A percentile compares a stretch with the other conserved stretches of the same genome.
These are phyloP conservation scores for Xylaria scruposa DNA, from an alignment of 495 filamentous ascomycete genomes.

Conservation along the genomic window DNA sequence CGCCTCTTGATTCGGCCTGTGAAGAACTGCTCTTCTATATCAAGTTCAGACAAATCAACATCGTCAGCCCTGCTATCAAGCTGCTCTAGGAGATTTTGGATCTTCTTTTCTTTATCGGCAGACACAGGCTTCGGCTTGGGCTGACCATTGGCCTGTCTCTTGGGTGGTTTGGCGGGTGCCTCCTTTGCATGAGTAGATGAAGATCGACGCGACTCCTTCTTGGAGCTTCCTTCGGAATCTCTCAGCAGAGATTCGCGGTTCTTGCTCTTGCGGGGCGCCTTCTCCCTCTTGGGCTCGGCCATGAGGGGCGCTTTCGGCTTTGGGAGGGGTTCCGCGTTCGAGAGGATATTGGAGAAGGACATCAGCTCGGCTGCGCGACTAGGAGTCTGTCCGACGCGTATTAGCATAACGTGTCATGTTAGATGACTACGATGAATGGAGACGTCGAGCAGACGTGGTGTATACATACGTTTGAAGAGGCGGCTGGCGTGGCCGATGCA, in stretches of 20 bases:
- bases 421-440: neutral
- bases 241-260: conserved; percentile 48
- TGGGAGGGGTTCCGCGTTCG: conserved; percentile 68
- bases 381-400: conserved; percentile 56
- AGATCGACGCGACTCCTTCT: conserved; percentile 47
- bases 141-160: conserved; percentile 59
- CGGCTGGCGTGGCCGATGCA: conserved; percentile 38
- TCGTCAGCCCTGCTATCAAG: conserved; percentile 76
- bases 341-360: conserved; percentile 91
- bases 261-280: conserved; percentile 51
- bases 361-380: conserved; percentile 80
- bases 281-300: conserved; percentile 42
- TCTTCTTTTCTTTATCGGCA: conserved; percentile 70
- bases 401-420: conserved; percentile 9
- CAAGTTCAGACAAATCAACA: conserved; percentile 68
- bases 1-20: conserved; percentile 65
- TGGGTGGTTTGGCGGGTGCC: conserved; percentile 55
- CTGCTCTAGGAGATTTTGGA: conserved; percentile 66
- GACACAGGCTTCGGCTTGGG: conserved; percentile 60
- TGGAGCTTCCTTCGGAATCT: conserved; percentile 47
- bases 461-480: conserved; percentile 48
- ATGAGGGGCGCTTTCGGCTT: conserved; percentile 54
- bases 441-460: neutral
- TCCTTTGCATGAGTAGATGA: conserved; percentile 53
- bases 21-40: conserved; percentile 62